Conservation (phyloP, 768 basidiomycete species). For the Kwoniella bestiolae region DNA sequence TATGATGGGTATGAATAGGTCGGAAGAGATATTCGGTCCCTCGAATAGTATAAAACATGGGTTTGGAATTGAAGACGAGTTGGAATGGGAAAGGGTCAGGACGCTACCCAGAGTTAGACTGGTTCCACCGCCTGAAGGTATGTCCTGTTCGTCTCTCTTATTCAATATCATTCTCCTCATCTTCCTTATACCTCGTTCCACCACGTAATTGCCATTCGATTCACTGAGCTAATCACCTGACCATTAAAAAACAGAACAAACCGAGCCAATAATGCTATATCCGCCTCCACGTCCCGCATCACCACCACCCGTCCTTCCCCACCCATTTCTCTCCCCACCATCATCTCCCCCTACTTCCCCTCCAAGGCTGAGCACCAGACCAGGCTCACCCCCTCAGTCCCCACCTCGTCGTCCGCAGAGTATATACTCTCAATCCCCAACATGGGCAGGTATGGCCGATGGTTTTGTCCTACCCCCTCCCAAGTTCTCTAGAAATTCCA, state of each 20-base stretch:
- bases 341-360: conserved; percentile 22
- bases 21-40: conserved; percentile 19
- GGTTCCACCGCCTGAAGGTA: conserved; percentile 49
- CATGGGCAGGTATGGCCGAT: conserved; percentile 44
- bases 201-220: not conserved
- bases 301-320: conserved; percentile 19
- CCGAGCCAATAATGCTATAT: conserved; percentile 41
- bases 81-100: conserved; percentile 36
- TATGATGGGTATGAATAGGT: conserved; percentile 24
- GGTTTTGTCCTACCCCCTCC: conserved; percentile 42
- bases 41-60: conserved; percentile 19
- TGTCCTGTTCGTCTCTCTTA: conserved; percentile 5
- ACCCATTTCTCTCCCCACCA: conserved; percentile 29
- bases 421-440: conserved; percentile 14
- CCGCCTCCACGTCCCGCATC: conserved; percentile 32
- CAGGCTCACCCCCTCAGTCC: conserved; percentile 22
- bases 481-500: conserved; percentile 27
- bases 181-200: no score
- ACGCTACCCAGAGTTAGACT: conserved; percentile 41
- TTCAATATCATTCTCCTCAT: no score
- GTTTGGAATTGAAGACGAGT: conserved; percentile 25
- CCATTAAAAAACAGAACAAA: conserved; percentile 30
- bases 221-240: not conserved
- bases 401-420: conserved; percentile 14
- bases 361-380: conserved; percentile 8